Conservation (phyloP, 2,329 filamentous ascomycete species). For the Aureobasidium sp. region DNA sequence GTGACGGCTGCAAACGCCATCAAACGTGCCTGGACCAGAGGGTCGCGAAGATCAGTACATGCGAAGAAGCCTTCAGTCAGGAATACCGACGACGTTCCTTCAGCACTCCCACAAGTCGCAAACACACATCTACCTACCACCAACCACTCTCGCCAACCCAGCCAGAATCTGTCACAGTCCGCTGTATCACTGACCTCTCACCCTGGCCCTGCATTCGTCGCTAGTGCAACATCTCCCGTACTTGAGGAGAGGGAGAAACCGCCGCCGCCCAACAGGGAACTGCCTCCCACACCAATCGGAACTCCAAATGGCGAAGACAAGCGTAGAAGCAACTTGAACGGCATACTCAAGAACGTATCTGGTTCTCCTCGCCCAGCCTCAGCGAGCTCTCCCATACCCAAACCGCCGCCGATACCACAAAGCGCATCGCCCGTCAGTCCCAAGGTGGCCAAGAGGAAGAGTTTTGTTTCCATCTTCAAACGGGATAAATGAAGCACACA, state of each 20-base stretch:
- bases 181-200: constrained; percentile 5
- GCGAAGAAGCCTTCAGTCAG: constrained; percentile 8
- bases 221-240: neutral
- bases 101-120: neutral
- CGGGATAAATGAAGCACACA: neutral
- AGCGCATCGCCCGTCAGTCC: constrained; percentile 19
- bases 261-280: neutral
- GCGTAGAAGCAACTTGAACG: constrained; percentile 1
- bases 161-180: constrained; percentile 8
- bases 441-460: constrained; percentile 39
- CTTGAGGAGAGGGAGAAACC: neutral
- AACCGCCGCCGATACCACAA: constrained; percentile 18
- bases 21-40: constrained; percentile 28
- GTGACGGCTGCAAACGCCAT: constrained; percentile 24
- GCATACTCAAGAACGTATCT: neutral
- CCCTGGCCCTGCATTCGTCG: neutral
- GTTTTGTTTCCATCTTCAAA: constrained; percentile 36
- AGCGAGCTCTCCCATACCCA: constrained; percentile 12
- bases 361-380: neutral
- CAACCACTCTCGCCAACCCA: constrained; percentile 2
- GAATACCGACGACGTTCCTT: neutral
- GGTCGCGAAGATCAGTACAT: constrained; percentile 21
- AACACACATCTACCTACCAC: constrained; percentile 8
- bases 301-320: neutral
- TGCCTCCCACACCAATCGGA: neutral